Evolutionary conservation across 345 rosid species (phyloP).

Genomic region (Pugionium cornutum): DNA sequence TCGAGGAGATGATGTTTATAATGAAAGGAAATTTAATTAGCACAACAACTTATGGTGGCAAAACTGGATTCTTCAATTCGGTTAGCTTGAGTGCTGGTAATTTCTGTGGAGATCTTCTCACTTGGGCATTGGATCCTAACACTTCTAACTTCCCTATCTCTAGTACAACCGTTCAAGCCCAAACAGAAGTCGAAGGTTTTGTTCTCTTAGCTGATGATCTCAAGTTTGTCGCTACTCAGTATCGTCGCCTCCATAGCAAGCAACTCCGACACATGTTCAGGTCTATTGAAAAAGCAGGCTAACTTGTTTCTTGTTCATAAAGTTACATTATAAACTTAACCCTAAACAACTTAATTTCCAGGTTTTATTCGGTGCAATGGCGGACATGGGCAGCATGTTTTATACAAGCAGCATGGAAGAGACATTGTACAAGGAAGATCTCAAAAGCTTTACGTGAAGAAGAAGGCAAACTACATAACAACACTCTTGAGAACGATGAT

Average conservation of each 20-base stretch:
- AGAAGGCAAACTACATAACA: conserved; percentile 41
- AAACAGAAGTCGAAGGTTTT: conserved; percentile 48
- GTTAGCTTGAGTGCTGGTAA: conserved; percentile 28
- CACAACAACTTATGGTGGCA: conserved; percentile 46
- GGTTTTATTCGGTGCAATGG: conserved; percentile 45
- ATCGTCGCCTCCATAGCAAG: conserved; percentile 44
- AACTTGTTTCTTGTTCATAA: not conserved
- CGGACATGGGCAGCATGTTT: conserved; percentile 44
- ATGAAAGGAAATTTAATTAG: conserved; percentile 39
- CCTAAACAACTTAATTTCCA: conserved; percentile 10
- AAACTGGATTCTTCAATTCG: conserved; percentile 39
- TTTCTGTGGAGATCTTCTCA: conserved; percentile 48
- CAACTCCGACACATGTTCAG: conserved; percentile 40
- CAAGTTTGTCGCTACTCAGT: conserved; percentile 41
- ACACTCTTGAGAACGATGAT: conserved; percentile 40
- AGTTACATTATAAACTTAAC: not conserved
- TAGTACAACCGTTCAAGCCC: conserved; percentile 38
- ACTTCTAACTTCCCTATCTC: conserved; percentile 42
- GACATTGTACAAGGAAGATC: conserved; percentile 40
- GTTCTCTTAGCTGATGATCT: conserved; percentile 43
- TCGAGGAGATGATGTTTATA: conserved; percentile 47
- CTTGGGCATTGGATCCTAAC: conserved; percentile 56
- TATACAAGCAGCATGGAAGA: conserved; percentile 49
- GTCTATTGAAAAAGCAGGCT: not conserved
- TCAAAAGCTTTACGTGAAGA: conserved; percentile 40